Evolutionary conservation across 495 filamentous ascomycete species (phyloP), one percentile per base, ranked within the genome.

Genomic region (Bacidia gigantensis): DNA sequence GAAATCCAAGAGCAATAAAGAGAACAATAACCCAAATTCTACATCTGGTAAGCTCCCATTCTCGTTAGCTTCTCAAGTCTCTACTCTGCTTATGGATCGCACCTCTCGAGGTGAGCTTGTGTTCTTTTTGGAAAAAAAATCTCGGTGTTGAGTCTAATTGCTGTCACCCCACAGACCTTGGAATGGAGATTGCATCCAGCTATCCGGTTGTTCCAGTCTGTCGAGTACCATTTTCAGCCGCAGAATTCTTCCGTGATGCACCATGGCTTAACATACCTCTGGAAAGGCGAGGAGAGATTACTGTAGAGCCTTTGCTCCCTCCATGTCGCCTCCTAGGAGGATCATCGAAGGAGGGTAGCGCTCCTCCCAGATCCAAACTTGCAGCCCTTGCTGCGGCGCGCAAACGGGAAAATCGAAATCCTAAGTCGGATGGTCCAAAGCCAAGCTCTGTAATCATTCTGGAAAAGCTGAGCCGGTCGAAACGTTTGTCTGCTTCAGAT

Each of bases 311-410:
- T 2, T 57, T 79, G 2, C 72, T 69, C 48, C 80, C 78, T 43
- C 74, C 67, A 25, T 63, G 73, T 43, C 77, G 83, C 7, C 72
- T 98, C 9, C 67, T 92, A 17, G 92, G 92, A 20, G 92, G 93
- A 20, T 78, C 84, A 2, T 67, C 73, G n/a, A 58, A 55, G 20
- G 69, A 77, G n/a, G 59, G 49, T 45, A 14, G 3, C 38, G 67
- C 62, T 9, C 71, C 67, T 3, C 95, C 93, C 60, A 74, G 84
- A 61, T 95, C 90, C 11, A 98, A 96, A 62, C 72, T 97, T 25
- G 89, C 92, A 54, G 82, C 83, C 40, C 71, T 97, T 18, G 90
- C 90, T 53, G 88, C 87, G n/a, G 81, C 84, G 20, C 78, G 88
- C 46, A 93, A 89, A 68, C 81, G 84, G 45, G 83, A 86, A 38